Evolutionary conservation across 768 basidiomycete species (phyloP), one percentile per base, ranked within the genome.

Genomic region (Boletus rufocinnamomeus): DNA sequence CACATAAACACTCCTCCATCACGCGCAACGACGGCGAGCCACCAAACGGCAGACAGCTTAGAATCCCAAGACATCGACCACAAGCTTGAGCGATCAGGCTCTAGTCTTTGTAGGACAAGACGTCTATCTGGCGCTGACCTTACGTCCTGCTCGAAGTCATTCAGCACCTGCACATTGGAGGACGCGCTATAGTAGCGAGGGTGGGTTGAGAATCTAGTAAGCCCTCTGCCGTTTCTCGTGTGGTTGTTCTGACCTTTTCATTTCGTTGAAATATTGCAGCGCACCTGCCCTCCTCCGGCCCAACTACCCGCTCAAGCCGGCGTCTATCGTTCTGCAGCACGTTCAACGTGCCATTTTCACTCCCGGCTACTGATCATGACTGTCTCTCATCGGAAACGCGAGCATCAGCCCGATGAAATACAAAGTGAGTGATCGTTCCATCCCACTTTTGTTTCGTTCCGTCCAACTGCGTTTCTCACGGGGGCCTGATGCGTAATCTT

Each of bases 351-450:
- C 38, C 11, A 38, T 37, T 35, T 34, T 49, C 40, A 7, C 21
- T 19, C 59, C 38, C 13, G 41, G 30, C 27, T 28, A 19, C 28
- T 30, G 44, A 57, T 28, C 47, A 87, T 87, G 85, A 87, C 86
- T 30, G 80, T 87, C 58, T 86, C 84, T 53, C 84, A 85, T 65
- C 82, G 85, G 58, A 87, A 86, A 73, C 80, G 83, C 52, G 83
- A 84, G 70, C 80, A 81, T 59, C 76, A 83, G 61, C 81, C 84
- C 41, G 86, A 87, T 66, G 85, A 87, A 74, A 81, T 86, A 61
- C 79, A 84, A 77, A 80, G 85, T 85, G 74, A 66, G 81, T 72
- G 46, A 46, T 56, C 38, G 44, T 56, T 52, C 23, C n/a, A 10
- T 44, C 21, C 44, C 10, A 32, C 45, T 48, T 37, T 38, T 45